These are phyloP conservation scores for Tylopilus vinaceipallidus DNA, from an alignment of 768 basidiomycete species.

Conservation along the genomic window DNA sequence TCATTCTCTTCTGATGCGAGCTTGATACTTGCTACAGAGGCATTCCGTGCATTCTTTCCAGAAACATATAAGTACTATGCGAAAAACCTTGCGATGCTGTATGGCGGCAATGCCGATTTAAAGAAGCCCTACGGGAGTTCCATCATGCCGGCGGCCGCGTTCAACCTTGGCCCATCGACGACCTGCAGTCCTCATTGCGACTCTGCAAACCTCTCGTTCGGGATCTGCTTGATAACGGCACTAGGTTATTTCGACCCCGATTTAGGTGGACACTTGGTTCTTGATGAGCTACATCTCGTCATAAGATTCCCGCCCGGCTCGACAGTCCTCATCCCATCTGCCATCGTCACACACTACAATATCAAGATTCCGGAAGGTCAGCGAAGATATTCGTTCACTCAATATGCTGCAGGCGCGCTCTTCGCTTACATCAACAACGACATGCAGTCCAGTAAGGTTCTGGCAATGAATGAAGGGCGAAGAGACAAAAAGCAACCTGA, in stretches of 20 bases:
- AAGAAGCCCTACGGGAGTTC: background rate
- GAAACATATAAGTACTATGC: background rate
- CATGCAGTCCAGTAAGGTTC: background rate
- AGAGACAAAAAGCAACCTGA: background rate
- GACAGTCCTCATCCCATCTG: background rate
- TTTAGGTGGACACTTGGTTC: background rate
- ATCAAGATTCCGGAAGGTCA: background rate
- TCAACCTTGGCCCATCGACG: background rate
- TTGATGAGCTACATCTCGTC: background rate
- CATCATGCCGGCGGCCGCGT: background rate
- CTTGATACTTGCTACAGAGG: background rate
- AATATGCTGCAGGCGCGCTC: background rate
- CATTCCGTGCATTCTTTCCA: background rate
- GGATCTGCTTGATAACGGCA: background rate
- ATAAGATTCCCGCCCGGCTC: background rate
- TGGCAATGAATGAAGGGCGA: too few relatives aligned
- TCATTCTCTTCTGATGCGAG: too few relatives aligned
- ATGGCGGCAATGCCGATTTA: accelerated
- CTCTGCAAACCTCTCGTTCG: background rate
- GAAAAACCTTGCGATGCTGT: background rate
- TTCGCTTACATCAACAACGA: constrained; percentile 10
- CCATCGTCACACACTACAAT: constrained; percentile 1
- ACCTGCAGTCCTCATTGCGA: background rate
- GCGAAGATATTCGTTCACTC: constrained; percentile 2
- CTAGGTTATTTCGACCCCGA: background rate